Evolutionary conservation across 208 protist species (phyloP), one percentile per base, ranked within the genome.

Genomic region (Phytomonas serpens): DNA sequence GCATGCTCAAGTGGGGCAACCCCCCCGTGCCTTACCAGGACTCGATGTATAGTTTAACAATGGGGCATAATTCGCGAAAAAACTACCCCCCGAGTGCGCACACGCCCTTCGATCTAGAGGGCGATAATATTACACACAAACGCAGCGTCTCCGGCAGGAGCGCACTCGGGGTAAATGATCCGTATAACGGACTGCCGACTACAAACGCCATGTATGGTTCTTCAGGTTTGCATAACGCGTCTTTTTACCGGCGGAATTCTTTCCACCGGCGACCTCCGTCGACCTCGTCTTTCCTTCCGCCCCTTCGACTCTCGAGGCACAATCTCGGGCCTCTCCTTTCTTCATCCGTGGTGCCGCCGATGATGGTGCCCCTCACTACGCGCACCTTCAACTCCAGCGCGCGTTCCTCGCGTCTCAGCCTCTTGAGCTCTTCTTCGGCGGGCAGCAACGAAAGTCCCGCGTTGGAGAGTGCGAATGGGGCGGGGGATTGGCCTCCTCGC

Each of bases 1-100:
- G 82, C 14, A 75, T 70, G 68, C 74, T 87, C 47, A 64, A 71
- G 19, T 81, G 83, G 14, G 30, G 51, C 27, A 27, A 71, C 29
- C 67, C 68, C 23, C 63, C 70, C 19, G 27, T 9, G 34, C 47
- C 37, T 47, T 7, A 27, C 42, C 7, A 33, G 52, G 33, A 29
- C 33, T 14, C 71, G 33, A 61, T 52, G 67, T 61, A 34, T 57
- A 23, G 47, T 57, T 57, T 19, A 57, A 23, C 16, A 23, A 16
- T 57, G 47, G 47, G 16, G 2, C 27, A 27, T 23, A 27, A 19
- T 57, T 27, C 47, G 19, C 47, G 47, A 57, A 57, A 57, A 57
- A 57, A 57, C 47, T 57, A 57, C 19, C 47, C 0, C 47, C 47
- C 47, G 47, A 57, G 47, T 57, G 47, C 47, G 19, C 47, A 27